Evolutionary conservation across 257 asterid species (phyloP), one percentile per base, ranked within the genome.

Genomic region (Petrea volubilis): DNA sequence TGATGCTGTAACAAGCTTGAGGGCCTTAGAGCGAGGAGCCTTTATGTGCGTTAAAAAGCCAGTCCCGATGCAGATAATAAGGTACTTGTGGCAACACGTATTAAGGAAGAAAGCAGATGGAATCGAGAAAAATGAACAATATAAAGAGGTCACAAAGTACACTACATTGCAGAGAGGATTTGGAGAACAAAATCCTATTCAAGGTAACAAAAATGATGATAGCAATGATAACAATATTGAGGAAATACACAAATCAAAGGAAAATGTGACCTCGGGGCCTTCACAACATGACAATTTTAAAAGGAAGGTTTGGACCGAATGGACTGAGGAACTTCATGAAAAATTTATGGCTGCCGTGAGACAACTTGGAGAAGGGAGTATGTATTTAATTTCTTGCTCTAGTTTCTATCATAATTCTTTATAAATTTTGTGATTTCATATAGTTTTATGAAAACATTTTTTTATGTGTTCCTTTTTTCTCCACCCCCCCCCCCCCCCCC

Each of bases 11-110:
- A 33, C 71, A 4, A 72, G 60, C 7, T 44, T 43, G 78, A 58
- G 36, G 65, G 87, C 78, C 7, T 13, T 82, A 29, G 81, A 82
- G 67, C 51, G 67, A 11, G 90, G 90, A n/a, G 90, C 78, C 2
- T 65, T 70, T 44, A 69, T 82, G 2, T 82, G 77, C 27, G 43
- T 73, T 17, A 56, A 25, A 27, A 85, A 82, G 64, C 80, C 81
- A 0, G 6, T 78, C 4, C 56, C 73, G 3, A 23, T 82, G 58
- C 62, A 74, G 52, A 40, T 51, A 1, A 1, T 75, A 10, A 63
- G 50, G 17, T 67, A 27, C 61, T 53, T 85, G 0, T 82, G 87
- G 87, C 84, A 82, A 43, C 85, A 75, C 46, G 79, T 78, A 17
- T 13, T 29, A 10, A 29, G 84, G 43, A 79, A 80, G 34, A 82